phyloP scores from a whole-genome alignment of 2,329 filamentous ascomycete species.

The Talaromyces atroroseus region DNA sequence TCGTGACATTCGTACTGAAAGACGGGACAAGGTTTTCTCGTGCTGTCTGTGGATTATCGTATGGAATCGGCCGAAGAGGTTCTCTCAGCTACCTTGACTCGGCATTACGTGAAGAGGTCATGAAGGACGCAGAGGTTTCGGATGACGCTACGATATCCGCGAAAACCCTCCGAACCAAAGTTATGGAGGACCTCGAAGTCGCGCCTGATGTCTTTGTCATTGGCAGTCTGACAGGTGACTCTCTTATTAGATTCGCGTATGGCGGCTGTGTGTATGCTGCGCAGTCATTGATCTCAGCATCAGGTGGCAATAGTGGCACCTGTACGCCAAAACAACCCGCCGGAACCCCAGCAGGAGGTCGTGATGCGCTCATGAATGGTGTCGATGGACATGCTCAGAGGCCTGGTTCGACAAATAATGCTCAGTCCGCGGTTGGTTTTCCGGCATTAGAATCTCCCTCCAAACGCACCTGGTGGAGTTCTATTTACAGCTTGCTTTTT shows the following conservation, averaged over 20 bases:
- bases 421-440: neutral
- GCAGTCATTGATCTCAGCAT: conserved; percentile 42
- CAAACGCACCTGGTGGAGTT: conserved; percentile 10
- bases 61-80: conserved; percentile 54
- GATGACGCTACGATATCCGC: conserved; percentile 4
- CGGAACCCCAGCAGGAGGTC: conserved; percentile 18
- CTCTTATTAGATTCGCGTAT: conserved; percentile 55
- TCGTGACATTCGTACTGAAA: conserved; percentile 39
- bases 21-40: conserved; percentile 43
- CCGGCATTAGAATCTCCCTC: neutral
- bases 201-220: conserved; percentile 51
- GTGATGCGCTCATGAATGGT: conserved; percentile 33
- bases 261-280: conserved; percentile 55
- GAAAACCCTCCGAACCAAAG: conserved; percentile 50
- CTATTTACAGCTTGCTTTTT: conserved; percentile 8
- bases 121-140: conserved; percentile 20
- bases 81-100: conserved; percentile 48
- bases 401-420: neutral
- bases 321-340: conserved; percentile 16
- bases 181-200: conserved; percentile 49
- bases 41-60: conserved; percentile 46
- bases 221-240: conserved; percentile 57
- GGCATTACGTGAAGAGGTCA: conserved; percentile 44
- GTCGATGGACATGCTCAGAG: conserved; percentile 28
- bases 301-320: conserved; percentile 17